Percentiles rank a stretch among this genome's conserved stretches.
These are phyloP conservation scores for Didymellaceae sp. DNA, from an alignment of 2,329 filamentous ascomycete species.

Conservation along the genomic window DNA sequence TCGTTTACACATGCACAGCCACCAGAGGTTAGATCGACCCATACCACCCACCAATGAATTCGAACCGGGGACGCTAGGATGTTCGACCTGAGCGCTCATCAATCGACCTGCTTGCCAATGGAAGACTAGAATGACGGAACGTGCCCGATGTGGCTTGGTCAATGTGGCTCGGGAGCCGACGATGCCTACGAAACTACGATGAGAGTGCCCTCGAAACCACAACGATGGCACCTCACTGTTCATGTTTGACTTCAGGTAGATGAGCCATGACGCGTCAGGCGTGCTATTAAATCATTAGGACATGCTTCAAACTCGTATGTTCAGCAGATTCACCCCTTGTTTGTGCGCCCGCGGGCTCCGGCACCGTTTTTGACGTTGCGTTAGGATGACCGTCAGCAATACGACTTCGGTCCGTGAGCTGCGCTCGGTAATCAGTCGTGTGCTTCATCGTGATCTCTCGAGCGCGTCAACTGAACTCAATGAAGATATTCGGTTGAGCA, in stretches of 20 bases:
- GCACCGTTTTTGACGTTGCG: too few species aligned
- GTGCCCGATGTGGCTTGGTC: slow-evolving; percentile 11
- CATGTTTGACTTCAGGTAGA: too few species aligned
- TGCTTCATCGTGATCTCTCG: neutral
- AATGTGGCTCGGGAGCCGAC: neutral
- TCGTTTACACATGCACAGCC: slow-evolving; percentile 16
- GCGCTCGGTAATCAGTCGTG: neutral
- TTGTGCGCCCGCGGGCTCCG: too few species aligned
- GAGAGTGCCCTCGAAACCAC: too few species aligned
- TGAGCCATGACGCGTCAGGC: too few species aligned
- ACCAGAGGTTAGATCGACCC: neutral
- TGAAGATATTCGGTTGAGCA: too few species aligned
- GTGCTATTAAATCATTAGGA: too few species aligned
- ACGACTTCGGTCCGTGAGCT: slow-evolving; percentile 9
- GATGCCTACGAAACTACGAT: neutral
- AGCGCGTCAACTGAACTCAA: too few species aligned
- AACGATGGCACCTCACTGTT: too few species aligned
- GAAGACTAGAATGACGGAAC: neutral
- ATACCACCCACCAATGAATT: neutral
- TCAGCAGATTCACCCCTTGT: too few species aligned
- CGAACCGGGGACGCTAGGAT: neutral
- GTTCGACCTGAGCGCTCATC: neutral
- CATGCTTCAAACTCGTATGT: too few species aligned
- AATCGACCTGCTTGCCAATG: slow-evolving; percentile 1
- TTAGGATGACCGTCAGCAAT: slow-evolving; percentile 9